Evolutionary conservation across 768 basidiomycete genomes (phyloP).

Genomic region (Coprinellus aureogranulatus): DNA sequence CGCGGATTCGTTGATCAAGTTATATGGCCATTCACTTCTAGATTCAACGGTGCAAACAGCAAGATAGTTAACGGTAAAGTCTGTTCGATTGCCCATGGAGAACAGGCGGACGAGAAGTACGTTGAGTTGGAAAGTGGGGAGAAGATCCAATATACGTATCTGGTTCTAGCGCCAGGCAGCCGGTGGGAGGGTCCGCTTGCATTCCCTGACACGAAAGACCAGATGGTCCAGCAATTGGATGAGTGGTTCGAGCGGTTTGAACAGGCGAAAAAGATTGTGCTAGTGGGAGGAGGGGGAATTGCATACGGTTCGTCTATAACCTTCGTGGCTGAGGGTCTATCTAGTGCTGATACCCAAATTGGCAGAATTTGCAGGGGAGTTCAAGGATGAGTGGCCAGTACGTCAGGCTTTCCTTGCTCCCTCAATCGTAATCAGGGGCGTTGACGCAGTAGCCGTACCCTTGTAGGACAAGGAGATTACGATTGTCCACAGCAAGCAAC

Average conservation of each 20-base stretch:
- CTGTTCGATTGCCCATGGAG: constrained; percentile 15
- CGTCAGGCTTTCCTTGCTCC: constrained; percentile 12
- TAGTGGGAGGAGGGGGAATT: constrained; percentile 55
- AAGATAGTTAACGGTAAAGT: constrained; percentile 36
- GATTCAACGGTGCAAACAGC: constrained; percentile 43
- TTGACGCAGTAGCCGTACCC: too few species aligned
- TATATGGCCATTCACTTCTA: constrained; percentile 45
- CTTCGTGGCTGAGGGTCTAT: constrained; percentile 33
- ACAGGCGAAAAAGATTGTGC: constrained; percentile 38
- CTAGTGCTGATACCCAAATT: neutral
- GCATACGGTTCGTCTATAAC: too few species aligned
- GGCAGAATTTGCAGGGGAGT: constrained; percentile 41
- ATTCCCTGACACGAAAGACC: constrained; percentile 21
- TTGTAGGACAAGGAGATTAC: constrained; percentile 44
- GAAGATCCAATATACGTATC: constrained; percentile 41
- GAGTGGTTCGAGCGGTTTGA: constrained; percentile 27
- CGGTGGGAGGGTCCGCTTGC: constrained; percentile 37
- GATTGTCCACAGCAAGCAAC: constrained; percentile 47
- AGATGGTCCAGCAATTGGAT: constrained; percentile 22
- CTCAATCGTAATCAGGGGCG: too few species aligned
- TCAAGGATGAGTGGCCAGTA: constrained; percentile 38
- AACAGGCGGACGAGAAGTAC: constrained; percentile 29
- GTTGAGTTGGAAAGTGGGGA: constrained; percentile 47
- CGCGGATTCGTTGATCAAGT: constrained; percentile 29
- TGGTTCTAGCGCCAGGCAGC: constrained; percentile 53